Conservation (phyloP, 2,329 filamentous ascomycete species). For the Simplicillium aogashimaense region DNA sequence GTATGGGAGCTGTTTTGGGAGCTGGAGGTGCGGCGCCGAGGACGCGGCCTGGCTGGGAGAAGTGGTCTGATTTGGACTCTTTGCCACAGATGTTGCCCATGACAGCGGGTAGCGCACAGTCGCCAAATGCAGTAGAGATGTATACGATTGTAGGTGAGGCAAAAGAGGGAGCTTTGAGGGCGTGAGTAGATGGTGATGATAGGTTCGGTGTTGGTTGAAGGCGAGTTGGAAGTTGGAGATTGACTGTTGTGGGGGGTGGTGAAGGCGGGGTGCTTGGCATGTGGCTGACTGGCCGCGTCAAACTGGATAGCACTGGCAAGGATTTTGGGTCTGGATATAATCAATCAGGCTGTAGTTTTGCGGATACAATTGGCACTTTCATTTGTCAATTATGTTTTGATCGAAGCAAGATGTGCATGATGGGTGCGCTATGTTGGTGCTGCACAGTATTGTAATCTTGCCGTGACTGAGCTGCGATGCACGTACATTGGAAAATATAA, state of each 20-base stretch:
- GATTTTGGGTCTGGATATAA: no score
- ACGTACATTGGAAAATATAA: no score
- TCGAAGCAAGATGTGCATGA: no score
- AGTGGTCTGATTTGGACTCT: slow-evolving; percentile 50
- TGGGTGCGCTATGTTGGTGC: no score
- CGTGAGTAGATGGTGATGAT: not conserved
- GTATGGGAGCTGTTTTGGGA: slow-evolving; percentile 40
- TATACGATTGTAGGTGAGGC: not conserved
- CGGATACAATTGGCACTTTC: no score
- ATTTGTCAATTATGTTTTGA: no score
- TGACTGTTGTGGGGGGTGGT: slow-evolving; percentile 4
- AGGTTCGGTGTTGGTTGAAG: not conserved
- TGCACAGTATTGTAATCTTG: no score
- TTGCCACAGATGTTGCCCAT: slow-evolving; percentile 91
- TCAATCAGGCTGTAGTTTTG: no score
- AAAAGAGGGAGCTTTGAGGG: not conserved
- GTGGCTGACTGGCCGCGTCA: not conserved
- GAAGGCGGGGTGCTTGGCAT: not conserved
- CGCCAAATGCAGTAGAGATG: not conserved
- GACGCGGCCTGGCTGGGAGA: slow-evolving; percentile 62
- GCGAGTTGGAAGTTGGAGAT: not conserved
- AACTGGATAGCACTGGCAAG: no score
- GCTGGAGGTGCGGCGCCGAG: slow-evolving; percentile 45
- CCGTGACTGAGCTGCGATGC: no score
- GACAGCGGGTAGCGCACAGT: slow-evolving; percentile 1